Evolutionary conservation across 176 grass and related monocot genomes (phyloP), one percentile per base, ranked within the genome.

Genomic region (Echinochloa phyllopogon): DNA sequence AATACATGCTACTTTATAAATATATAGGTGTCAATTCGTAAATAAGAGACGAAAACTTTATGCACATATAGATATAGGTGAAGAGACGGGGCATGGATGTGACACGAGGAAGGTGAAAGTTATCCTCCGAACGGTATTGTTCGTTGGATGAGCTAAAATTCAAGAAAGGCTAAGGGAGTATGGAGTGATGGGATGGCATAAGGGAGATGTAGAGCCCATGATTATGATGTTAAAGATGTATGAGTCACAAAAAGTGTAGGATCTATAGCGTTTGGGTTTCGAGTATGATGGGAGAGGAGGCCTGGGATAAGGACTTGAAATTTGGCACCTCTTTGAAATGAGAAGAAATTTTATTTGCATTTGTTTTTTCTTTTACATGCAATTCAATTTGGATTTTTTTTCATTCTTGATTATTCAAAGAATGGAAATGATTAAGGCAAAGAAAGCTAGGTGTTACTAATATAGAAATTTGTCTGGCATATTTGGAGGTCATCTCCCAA

Each of bases 201-300:
- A 66, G 16, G 7, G 40, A 38, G 14, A 66, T 20, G 64, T 9
- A 39, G 37, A 66, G 36, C 1, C 15, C 16, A 40, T 5, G 15
- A 66, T 20, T 52, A 17, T 10, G 36, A 40, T 18, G 36, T 16
- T 9, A 20, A 20, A 13, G 8, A 65, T 65, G 10, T n/a, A 57
- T 0, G 4, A 1, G 3, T 0, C 9, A 59, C 0, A 8, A n/a
- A 8, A 59, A 0, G 8, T 2, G 1, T 60, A 60, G n/a, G 10
- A 60, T 25, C 6, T 10, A 21, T 21, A 56, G 21, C 21, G 23
- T 23, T 58, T 3, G 2, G 8, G 3, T 16, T 51, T 16, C 49
- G 4, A 16, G 21, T n/a, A 23, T 6, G 2, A 58, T 20, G 3
- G 20, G 20, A 58, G 9, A 8, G 8, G 55, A 23, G 2, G 21